phyloP scores from a whole-genome alignment of 2,329 filamentous ascomycete genomes.

The Paracoccidioides lutzii region DNA sequence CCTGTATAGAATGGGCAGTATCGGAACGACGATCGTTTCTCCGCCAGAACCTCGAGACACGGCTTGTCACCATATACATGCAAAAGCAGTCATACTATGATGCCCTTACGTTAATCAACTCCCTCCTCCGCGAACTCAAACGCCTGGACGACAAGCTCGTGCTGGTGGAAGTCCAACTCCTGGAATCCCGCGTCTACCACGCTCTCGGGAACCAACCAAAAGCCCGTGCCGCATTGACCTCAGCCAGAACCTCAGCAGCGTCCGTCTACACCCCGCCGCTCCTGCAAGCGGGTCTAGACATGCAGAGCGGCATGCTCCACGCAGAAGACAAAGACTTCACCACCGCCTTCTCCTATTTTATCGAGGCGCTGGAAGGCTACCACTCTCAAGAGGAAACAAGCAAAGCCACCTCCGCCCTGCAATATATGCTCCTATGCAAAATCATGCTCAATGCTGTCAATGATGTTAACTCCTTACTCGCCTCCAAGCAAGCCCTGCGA shows the following conservation, averaged over 20 bases:
- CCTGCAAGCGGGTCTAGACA: slow-evolving; percentile 90
- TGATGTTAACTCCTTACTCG: slow-evolving; percentile 90
- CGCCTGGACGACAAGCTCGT: slow-evolving; percentile 97
- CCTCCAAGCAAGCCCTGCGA: slow-evolving; percentile 90
- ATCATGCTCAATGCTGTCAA: slow-evolving; percentile 97
- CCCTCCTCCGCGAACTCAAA: slow-evolving; percentile 89
- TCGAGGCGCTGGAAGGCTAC: slow-evolving; percentile 95
- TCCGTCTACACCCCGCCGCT: slow-evolving; percentile 94
- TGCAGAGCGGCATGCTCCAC: slow-evolving; percentile 98
- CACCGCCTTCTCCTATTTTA: slow-evolving; percentile 97
- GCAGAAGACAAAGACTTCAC: slow-evolving; percentile 99
- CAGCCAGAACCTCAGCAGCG: slow-evolving; percentile 84
- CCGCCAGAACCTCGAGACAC: slow-evolving; percentile 93
- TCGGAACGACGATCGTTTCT: slow-evolving; percentile 90
- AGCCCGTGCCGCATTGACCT: slow-evolving; percentile 85
- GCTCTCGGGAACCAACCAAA: slow-evolving; percentile 94
- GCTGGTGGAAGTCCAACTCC: slow-evolving; percentile 90
- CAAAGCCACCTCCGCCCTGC: slow-evolving; percentile 90
- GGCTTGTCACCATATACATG: slow-evolving; percentile 89
- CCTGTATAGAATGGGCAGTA: slow-evolving; percentile 98
- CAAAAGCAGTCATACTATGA: slow-evolving; percentile 97
- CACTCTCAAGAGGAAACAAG: slow-evolving; percentile 76
- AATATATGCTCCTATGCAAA: slow-evolving; percentile 99
- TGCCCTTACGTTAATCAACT: slow-evolving; percentile 90
- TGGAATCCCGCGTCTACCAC: slow-evolving; percentile 95